Percentiles rank a stretch among this genome's conserved stretches.
Conservation (phyloP, 148 eudicot genomes). For the Spergularia marina region DNA sequence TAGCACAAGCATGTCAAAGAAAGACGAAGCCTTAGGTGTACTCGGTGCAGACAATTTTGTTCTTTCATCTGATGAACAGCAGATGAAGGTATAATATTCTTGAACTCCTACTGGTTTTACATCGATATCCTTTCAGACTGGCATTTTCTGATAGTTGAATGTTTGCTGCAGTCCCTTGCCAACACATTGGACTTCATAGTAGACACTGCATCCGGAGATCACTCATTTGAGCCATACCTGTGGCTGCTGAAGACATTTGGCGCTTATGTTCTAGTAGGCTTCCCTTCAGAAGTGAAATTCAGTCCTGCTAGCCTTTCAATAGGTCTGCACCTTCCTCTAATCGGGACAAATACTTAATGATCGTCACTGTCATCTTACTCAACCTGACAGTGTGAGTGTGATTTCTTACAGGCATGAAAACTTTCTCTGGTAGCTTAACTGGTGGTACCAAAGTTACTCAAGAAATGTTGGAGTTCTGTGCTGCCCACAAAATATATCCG, state of each 20-base stretch:
- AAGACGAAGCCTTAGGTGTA: conserved; percentile 52
- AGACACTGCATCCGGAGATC: conserved; percentile 77
- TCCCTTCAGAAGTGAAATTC: conserved; percentile 63
- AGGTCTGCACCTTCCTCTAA: conserved; percentile 25
- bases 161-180: conserved; percentile 38
- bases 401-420: conserved; percentile 48
- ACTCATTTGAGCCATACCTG: conserved; percentile 61
- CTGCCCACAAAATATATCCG: conserved; percentile 54
- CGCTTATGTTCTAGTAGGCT: conserved; percentile 58
- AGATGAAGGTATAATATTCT: conserved; percentile 47
- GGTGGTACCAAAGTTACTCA: conserved; percentile 74
- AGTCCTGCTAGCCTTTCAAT: conserved; percentile 48
- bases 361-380: neutral
- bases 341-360: neutral
- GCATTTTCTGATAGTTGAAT: neutral
- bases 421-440: conserved; percentile 55
- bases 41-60: conserved; percentile 73
- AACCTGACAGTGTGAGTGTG: neutral
- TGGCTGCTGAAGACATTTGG: conserved; percentile 63
- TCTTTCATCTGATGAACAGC: conserved; percentile 54
- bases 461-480: conserved; percentile 80
- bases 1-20: conserved; percentile 71
- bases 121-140: neutral
- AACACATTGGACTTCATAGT: conserved; percentile 73
- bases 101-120: neutral